Evolutionary conservation across 2,329 filamentous ascomycete species (phyloP), one percentile per base, ranked within the genome.

Genomic region (Penicillium sp.): DNA sequence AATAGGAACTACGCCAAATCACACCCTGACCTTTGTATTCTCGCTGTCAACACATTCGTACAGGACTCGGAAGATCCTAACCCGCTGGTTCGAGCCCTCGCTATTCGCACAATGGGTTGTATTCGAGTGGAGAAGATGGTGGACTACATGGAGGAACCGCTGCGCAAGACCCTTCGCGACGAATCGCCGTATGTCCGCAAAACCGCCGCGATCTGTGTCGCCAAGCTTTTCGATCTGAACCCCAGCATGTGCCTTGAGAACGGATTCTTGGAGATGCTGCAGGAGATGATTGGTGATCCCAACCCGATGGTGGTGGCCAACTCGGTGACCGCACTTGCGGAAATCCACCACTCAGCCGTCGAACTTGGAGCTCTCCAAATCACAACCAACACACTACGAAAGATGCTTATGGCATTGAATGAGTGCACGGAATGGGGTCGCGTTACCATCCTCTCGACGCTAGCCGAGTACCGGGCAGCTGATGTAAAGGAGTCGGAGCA

Each of bases 281-380:
- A 99, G 76, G 95, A 99, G 76, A 80, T 99, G 80, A 96, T 99
- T 64, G 93, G 91, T 53, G 95, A 99, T 73, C 91, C 95, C 3
- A 99, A 99, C 74, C 95, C 95, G 3, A 99, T 98, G 93, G 95
- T 99, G 4, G 95, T 99, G 56, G 95, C 95, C 61, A 99, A 99
- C 78, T 95, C 91, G 14, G 95, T 99, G 9, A 93, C 93, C 61
- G 95, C 95, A 3, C 82, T 99, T 51, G 88, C 90, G 9, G 95
- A 99, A 73, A 99, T 99, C 70, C 83, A 84, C 66, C 93, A 99
- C 73, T 87, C 91, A 0, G 90, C 93, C 0, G 95, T 95, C 11
- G 93, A 98, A 74, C 97, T 93, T 1, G 87, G 87, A 61, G 95
- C 93, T 4, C 81, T 99, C 54, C 82, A 91, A 49, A 89, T 99